phyloP scores from a whole-genome alignment of 805 yeast genomes.

The Schwanniomyces yamadae region DNA sequence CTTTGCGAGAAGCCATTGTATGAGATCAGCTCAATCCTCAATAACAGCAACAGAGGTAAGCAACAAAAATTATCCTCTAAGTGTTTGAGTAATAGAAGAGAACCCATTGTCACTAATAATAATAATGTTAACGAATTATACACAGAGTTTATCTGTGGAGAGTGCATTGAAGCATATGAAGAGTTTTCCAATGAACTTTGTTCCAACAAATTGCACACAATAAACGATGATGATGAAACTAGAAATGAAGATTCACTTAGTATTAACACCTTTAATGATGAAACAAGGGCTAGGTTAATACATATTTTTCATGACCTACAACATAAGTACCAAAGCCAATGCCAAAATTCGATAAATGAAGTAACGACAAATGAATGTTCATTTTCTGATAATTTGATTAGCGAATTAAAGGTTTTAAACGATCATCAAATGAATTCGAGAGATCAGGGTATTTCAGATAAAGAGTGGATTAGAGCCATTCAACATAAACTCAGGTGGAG shows the following conservation, averaged over 20 bases:
- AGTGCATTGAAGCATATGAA: slow-evolving; percentile 60
- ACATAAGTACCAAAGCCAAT: slow-evolving; percentile 14
- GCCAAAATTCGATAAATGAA: background rate
- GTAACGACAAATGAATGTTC: background rate
- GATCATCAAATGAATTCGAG: too few species aligned
- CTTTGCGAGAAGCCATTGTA: slow-evolving; percentile 69
- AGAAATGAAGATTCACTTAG: background rate
- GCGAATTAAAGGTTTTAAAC: slow-evolving; percentile 1
- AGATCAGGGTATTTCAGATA: background rate
- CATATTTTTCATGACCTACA: slow-evolving; percentile 19
- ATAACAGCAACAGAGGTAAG: slow-evolving; percentile 14
- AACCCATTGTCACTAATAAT: slow-evolving; percentile 6
- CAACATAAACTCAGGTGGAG: slow-evolving; percentile 20
- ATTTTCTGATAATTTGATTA: slow-evolving; percentile 5
- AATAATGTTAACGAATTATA: slow-evolving; percentile 16
- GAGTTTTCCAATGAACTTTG: slow-evolving; percentile 44
- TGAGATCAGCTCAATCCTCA: slow-evolving; percentile 49
- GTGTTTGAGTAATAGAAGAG: background rate
- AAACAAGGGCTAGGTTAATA: slow-evolving; percentile 12
- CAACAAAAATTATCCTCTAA: too few species aligned
- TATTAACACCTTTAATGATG: background rate
- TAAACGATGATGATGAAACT: background rate
- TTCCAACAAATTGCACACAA: slow-evolving; percentile 3
- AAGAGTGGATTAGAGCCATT: slow-evolving; percentile 14
- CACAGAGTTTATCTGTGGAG: slow-evolving; percentile 61